Evolutionary conservation across 352 stramenopile species (phyloP).

Genomic region (Pythium oligandrum): DNA sequence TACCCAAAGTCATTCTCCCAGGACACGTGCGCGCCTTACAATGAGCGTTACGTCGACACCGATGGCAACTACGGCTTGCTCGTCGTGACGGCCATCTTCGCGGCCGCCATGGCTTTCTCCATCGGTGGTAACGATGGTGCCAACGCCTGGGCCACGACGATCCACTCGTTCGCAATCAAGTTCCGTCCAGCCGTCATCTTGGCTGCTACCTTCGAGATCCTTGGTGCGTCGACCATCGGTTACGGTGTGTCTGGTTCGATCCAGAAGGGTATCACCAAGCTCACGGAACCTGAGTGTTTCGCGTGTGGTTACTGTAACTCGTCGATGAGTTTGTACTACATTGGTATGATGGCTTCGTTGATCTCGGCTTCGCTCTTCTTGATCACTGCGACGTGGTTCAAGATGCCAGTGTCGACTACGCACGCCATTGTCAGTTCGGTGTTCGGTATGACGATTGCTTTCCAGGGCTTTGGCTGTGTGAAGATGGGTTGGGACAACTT

Average conservation of each 20-base stretch:
- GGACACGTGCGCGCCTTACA: constrained; percentile 26
- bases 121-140: constrained; percentile 83
- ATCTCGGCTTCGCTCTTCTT: no score
- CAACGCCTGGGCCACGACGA: constrained; percentile 82
- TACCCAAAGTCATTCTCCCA: no score
- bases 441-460: no score
- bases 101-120: constrained; percentile 29
- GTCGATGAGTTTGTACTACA: no score
- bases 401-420: no score
- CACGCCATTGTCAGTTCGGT: no score
- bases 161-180: constrained; percentile 68
- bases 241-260: constrained; percentile 75
- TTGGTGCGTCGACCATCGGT: constrained; percentile 75
- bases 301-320: constrained; percentile 34
- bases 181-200: constrained; percentile 65
- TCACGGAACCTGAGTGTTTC: constrained; percentile 21
- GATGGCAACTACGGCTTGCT: constrained; percentile 23
- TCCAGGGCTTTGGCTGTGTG: no score
- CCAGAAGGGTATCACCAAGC: constrained; percentile 33
- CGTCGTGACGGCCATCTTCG: constrained; percentile 16
- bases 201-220: constrained; percentile 72
- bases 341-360: no score
- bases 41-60: constrained; percentile 16
- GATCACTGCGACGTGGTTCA: no score
- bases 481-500: no score